A percentile compares a stretch with the other conserved stretches of the same genome.
Conservation (phyloP, 1,284 basidiomycete genomes). For the Ustilago shanxiensis region DNA sequence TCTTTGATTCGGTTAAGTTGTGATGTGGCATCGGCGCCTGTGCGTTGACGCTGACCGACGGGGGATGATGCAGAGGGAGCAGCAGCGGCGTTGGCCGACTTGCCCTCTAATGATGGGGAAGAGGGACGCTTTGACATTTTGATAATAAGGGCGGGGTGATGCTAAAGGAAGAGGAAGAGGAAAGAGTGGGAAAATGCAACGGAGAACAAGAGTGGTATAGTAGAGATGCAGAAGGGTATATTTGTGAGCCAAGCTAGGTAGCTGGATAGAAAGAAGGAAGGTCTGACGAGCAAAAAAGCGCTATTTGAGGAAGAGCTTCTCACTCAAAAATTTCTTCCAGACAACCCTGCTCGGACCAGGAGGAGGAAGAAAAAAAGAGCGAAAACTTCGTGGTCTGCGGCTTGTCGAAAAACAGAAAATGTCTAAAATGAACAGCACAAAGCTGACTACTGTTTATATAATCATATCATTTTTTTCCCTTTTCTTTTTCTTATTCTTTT, state of each 20-base stretch:
- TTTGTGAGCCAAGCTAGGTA: slow-evolving; percentile 37
- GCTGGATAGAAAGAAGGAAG: slow-evolving; percentile 26
- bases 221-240: slow-evolving; percentile 29
- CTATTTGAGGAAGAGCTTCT: slow-evolving; percentile 21
- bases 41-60: slow-evolving; percentile 26
- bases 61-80: slow-evolving; percentile 23
- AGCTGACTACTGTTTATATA: slow-evolving; percentile 8
- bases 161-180: not conserved
- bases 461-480: not conserved
- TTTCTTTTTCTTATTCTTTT: not conserved
- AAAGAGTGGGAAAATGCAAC: slow-evolving; percentile 7
- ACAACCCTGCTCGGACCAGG: slow-evolving; percentile 6
- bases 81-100: slow-evolving; percentile 14
- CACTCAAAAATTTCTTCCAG: slow-evolving; percentile 38
- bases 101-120: slow-evolving; percentile 40
- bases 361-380: too few relatives aligned
- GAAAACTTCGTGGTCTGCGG: slow-evolving; percentile 15
- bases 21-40: slow-evolving; percentile 18
- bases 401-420: not conserved
- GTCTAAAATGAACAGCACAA: not conserved
- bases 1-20: slow-evolving; percentile 43
- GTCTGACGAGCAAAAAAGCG: slow-evolving; percentile 3
- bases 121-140: slow-evolving; percentile 52
- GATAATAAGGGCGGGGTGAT: too few relatives aligned
- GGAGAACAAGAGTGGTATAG: slow-evolving; percentile 19